These are phyloP conservation scores for Neofusicoccum sp. DNA, from an alignment of 2,329 filamentous ascomycete species.

Conservation along the genomic window DNA sequence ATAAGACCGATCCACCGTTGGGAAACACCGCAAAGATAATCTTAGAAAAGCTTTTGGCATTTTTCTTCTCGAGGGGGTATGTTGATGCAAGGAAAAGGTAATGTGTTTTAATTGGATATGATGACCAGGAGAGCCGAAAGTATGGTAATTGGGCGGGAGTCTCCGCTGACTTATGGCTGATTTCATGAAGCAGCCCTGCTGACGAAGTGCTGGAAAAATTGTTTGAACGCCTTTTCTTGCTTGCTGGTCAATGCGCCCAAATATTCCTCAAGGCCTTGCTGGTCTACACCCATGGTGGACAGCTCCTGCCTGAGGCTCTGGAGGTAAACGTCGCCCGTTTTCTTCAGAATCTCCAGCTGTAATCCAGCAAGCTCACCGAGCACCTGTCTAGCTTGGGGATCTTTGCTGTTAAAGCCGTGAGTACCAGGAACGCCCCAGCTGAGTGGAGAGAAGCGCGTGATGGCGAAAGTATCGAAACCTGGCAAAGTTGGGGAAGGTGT, in stretches of 20 bases:
- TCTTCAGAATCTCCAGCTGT: constrained; percentile 87
- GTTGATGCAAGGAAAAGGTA: constrained; percentile 10
- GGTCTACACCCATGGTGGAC: constrained; percentile 65
- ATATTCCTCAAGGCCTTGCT: constrained; percentile 66
- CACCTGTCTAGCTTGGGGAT: constrained; percentile 87
- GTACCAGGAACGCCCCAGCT: constrained; percentile 88
- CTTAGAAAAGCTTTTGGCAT: constrained; percentile 10
- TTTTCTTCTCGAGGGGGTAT: constrained; percentile 4
- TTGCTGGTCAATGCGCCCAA: constrained; percentile 49
- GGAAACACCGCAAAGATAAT: background rate
- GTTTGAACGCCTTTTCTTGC: constrained; percentile 27
- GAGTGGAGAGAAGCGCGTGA: constrained; percentile 82
- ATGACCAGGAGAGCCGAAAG: background rate
- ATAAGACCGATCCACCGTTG: background rate
- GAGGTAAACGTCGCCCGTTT: constrained; percentile 83
- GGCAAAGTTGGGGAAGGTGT: constrained; percentile 57
- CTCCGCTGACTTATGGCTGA: background rate
- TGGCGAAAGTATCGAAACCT: constrained; percentile 90
- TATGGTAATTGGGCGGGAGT: background rate
- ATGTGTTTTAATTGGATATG: too few relatives aligned
- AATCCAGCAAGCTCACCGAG: constrained; percentile 84
- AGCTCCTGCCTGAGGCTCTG: constrained; percentile 69
- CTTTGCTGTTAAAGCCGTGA: constrained; percentile 76
- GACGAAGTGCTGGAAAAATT: constrained; percentile 22
- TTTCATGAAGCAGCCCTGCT: constrained; percentile 7